A percentile compares a stretch with the other conserved stretches of the same genome.
These are phyloP conservation scores for Camellia lanceoleosa DNA, from an alignment of 148 eudicot genomes.

Conservation along the genomic window DNA sequence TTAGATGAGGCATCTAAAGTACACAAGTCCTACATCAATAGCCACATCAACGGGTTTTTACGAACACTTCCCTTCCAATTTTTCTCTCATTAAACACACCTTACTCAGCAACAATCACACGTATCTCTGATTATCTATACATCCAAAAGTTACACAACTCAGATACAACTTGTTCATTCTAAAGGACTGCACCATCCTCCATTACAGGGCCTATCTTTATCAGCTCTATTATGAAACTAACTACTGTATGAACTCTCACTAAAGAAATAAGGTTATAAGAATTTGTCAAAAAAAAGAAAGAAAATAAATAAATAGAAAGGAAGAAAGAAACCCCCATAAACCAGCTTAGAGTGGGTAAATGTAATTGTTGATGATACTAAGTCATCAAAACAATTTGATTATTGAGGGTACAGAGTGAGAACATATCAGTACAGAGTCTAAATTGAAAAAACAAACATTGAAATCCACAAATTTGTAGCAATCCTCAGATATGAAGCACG, in stretches of 20 bases:
- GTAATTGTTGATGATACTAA: neutral
- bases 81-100: neutral
- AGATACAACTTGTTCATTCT: neutral
- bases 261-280: neutral
- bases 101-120: conserved; percentile 4
- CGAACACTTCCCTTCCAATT: neutral
- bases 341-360: neutral
- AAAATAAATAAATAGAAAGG: neutral
- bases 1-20: neutral
- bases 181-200: neutral
- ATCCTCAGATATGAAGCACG: neutral
- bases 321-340: neutral
- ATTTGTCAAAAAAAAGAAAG: neutral
- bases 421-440: neutral
- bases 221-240: neutral
- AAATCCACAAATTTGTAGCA: neutral
- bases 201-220: neutral
- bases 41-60: neutral
- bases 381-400: neutral
- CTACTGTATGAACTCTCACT: neutral
- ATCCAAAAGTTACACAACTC: neutral
- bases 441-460: neutral
- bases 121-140: neutral
- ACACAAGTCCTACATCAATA: neutral
- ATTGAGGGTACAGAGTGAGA: neutral